These are phyloP conservation scores for Prunus fruticosa DNA, from an alignment of 306 rosid species.

Conservation along the genomic window DNA sequence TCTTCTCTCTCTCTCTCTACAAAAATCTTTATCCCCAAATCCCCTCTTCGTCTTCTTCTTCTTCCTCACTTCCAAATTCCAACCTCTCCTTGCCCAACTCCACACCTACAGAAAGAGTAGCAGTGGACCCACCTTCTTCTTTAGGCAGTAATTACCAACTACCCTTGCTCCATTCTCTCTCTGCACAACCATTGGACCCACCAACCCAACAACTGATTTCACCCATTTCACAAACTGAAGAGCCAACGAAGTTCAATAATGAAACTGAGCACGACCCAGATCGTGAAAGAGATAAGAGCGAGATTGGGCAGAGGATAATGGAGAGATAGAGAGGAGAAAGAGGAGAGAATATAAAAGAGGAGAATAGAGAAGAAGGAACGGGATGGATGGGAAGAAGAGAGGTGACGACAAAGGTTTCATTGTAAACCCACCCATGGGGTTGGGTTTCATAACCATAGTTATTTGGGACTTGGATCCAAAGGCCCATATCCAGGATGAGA, in stretches of 20 bases:
- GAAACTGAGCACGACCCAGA: neutral
- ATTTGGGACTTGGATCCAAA: too few species aligned
- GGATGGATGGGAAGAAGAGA: too few species aligned
- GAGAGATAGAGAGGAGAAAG: too few species aligned
- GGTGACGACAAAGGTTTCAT: too few species aligned
- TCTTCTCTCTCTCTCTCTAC: slow-evolving; percentile 26
- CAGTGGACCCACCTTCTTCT: slow-evolving; percentile 4
- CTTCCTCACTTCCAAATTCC: slow-evolving; percentile 7
- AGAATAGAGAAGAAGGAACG: too few species aligned
- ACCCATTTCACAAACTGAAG: neutral
- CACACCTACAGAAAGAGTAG: neutral
- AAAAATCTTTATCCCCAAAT: slow-evolving; percentile 44
- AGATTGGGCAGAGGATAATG: too few species aligned
- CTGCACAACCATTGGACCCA: slow-evolving; percentile 1
- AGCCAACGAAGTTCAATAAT: slow-evolving; percentile 5
- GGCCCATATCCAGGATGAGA: too few species aligned
- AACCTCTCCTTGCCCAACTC: slow-evolving; percentile 6
- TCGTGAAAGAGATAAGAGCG: neutral
- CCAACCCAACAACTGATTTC: slow-evolving; percentile 21
- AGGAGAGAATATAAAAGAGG: too few species aligned
- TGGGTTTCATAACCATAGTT: too few species aligned
- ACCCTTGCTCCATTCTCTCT: slow-evolving; percentile 7
- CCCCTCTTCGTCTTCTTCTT: slow-evolving; percentile 20
- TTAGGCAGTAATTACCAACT: neutral
- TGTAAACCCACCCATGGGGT: too few species aligned